These are phyloP conservation scores for Suillus discolor DNA, from an alignment of 768 basidiomycete species.

Conservation along the genomic window DNA sequence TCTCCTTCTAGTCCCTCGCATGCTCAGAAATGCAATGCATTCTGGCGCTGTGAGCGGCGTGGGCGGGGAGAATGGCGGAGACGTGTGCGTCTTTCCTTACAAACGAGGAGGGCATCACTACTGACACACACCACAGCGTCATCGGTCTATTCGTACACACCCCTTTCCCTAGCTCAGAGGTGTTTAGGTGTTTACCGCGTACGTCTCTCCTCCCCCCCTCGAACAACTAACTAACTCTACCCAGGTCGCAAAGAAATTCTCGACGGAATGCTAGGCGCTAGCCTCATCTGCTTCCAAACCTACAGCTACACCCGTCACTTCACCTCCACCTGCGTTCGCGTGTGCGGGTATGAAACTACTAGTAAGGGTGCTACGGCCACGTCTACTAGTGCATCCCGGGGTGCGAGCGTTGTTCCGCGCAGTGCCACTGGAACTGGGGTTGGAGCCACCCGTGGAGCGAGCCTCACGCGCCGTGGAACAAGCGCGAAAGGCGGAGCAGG, in stretches of 20 bases:
- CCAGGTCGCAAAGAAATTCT: constrained; percentile 87
- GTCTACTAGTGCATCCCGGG: background rate
- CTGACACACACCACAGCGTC: constrained; percentile 35
- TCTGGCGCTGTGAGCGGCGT: constrained; percentile 10
- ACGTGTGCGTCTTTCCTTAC: constrained; percentile 20
- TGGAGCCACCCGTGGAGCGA: constrained; percentile 4
- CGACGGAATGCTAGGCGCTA: constrained; percentile 97
- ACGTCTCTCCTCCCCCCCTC: constrained; percentile 32
- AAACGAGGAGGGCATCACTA: background rate
- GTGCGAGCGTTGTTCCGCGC: constrained; percentile 11
- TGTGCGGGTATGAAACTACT: constrained; percentile 91
- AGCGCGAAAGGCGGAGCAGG: constrained; percentile 1
- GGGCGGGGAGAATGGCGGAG: constrained; percentile 28
- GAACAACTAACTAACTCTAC: background rate
- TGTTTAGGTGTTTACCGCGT: constrained; percentile 93
- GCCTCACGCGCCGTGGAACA: constrained; percentile 14
- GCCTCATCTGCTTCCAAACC: constrained; percentile 96
- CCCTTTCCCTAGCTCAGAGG: constrained; percentile 95
- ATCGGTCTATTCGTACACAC: constrained; percentile 97
- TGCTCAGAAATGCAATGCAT: constrained; percentile 68
- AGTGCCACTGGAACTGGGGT: background rate
- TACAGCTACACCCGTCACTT: constrained; percentile 97
- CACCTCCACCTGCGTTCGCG: constrained; percentile 90
- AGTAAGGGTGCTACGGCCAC: constrained; percentile 15
- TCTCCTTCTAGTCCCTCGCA: constrained; percentile 84